Evolutionary conservation across 208 protist genomes (phyloP).

Genomic region (Acanthamoeba healyi): DNA sequence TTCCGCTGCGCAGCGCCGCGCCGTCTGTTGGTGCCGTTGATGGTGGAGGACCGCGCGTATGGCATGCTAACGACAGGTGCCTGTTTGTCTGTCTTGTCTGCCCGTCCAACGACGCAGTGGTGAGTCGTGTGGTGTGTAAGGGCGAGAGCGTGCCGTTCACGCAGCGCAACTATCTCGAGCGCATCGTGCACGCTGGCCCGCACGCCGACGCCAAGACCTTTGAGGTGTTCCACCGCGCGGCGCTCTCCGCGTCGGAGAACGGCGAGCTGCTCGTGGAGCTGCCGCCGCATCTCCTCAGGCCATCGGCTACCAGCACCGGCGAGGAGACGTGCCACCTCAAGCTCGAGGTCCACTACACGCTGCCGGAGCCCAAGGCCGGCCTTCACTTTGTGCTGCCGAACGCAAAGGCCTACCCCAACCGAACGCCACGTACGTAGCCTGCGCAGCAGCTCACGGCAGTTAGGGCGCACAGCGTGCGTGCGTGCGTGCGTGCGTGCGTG

Average conservation of each 20-base stretch:
- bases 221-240: slow-evolving; percentile 75
- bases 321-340: background rate
- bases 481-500: no score
- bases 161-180: slow-evolving; percentile 51
- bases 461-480: no score
- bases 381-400: slow-evolving; percentile 38
- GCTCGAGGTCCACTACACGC: slow-evolving; percentile 2
- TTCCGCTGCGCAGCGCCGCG: background rate
- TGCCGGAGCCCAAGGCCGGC: background rate
- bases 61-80: background rate
- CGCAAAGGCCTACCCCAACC: background rate
- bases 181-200: background rate
- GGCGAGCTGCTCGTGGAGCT: slow-evolving; percentile 80
- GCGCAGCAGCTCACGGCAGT: background rate
- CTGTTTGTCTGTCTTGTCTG: background rate
- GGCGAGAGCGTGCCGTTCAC: background rate
- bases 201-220: slow-evolving; percentile 74
- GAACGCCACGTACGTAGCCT: background rate
- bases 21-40: no score
- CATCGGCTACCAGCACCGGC: background rate
- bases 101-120: background rate
- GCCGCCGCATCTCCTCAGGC: slow-evolving; percentile 59
- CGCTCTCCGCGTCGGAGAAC: slow-evolving; percentile 72
- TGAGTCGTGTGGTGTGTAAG: slow-evolving; percentile 4
- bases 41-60: no score